These are phyloP conservation scores for Colletotrichum sp. DNA, from an alignment of 2,329 filamentous ascomycete genomes.

Conservation along the genomic window DNA sequence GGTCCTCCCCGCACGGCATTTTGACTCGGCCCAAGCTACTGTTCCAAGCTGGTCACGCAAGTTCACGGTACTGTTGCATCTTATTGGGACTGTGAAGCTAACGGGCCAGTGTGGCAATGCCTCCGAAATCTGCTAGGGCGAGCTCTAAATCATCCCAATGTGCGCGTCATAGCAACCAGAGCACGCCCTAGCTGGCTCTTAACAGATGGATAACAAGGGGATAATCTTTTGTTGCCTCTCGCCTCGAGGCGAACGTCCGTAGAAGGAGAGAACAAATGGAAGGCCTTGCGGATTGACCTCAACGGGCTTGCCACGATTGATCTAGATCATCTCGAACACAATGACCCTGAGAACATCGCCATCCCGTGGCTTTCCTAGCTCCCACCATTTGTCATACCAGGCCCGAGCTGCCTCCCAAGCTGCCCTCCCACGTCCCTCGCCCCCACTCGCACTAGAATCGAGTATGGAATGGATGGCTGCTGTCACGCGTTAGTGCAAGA, in stretches of 20 bases:
- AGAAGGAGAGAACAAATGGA: not conserved
- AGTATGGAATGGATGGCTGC: not conserved
- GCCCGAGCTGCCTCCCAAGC: not conserved
- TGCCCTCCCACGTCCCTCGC: not conserved
- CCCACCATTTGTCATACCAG: not conserved
- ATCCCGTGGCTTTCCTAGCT: not conserved
- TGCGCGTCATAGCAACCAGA: constrained; percentile 11
- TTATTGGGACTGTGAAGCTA: constrained; percentile 11
- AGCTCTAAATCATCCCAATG: not conserved
- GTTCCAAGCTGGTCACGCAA: constrained; percentile 16
- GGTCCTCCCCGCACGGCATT: constrained; percentile 15
- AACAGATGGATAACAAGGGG: not conserved
- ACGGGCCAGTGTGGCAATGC: not conserved
- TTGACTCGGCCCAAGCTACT: not conserved
- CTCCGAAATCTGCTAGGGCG: not conserved
- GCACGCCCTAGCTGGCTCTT: not conserved
- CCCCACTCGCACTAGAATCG: not conserved
- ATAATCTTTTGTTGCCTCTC: not conserved
- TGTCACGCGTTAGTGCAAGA: constrained; percentile 13
- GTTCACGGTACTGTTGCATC: constrained; percentile 16
- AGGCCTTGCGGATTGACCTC: not conserved
- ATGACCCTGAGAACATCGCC: not conserved
- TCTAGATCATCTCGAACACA: not conserved
- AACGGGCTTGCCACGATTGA: not conserved
- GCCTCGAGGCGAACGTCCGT: not conserved